phyloP scores from a whole-genome alignment of 2,329 filamentous ascomycete genomes.

The Dichotomopilus funicola region DNA sequence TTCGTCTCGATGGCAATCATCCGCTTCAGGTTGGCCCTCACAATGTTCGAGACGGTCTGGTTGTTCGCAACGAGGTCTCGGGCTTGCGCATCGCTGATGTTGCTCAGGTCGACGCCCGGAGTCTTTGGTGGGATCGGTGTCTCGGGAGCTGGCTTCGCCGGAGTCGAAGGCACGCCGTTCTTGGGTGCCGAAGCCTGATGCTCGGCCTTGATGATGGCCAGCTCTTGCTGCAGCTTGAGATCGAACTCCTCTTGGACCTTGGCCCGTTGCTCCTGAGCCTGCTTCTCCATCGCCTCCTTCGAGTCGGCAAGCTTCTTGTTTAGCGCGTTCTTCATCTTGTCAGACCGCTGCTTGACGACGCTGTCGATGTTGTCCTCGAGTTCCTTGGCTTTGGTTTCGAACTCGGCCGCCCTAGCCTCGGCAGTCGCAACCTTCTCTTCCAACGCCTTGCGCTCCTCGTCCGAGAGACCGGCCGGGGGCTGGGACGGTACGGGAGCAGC shows the following conservation, averaged over 20 bases:
- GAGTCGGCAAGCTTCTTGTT: constrained; percentile 67
- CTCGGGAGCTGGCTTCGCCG: constrained; percentile 18
- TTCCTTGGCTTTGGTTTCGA: constrained; percentile 56
- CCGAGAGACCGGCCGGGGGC: constrained; percentile 35
- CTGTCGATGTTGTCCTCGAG: constrained; percentile 56
- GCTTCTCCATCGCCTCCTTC: constrained; percentile 44
- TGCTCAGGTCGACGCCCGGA: constrained; percentile 39
- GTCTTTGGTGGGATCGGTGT: constrained; percentile 28
- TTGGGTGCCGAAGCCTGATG: constrained; percentile 29
- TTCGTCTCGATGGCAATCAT: constrained; percentile 61
- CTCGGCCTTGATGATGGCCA: constrained; percentile 55
- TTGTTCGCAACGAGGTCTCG: constrained; percentile 53
- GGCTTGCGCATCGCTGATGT: constrained; percentile 48
- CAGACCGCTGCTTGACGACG: constrained; percentile 58
- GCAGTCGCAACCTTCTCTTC: constrained; percentile 56
- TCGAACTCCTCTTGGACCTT: constrained; percentile 42
- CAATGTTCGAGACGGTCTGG: constrained; percentile 50
- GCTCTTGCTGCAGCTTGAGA: constrained; percentile 55
- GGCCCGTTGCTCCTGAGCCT: constrained; percentile 46
- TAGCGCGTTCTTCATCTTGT: constrained; percentile 62
- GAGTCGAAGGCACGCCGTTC: constrained; percentile 24
- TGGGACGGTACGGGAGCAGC: constrained; percentile 20
- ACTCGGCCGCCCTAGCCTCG: constrained; percentile 56
- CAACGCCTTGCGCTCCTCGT: constrained; percentile 54
- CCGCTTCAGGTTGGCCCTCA: constrained; percentile 59